These are phyloP conservation scores for Tetracladium marchalianum DNA, from an alignment of 495 filamentous ascomycete genomes.

Conservation along the genomic window DNA sequence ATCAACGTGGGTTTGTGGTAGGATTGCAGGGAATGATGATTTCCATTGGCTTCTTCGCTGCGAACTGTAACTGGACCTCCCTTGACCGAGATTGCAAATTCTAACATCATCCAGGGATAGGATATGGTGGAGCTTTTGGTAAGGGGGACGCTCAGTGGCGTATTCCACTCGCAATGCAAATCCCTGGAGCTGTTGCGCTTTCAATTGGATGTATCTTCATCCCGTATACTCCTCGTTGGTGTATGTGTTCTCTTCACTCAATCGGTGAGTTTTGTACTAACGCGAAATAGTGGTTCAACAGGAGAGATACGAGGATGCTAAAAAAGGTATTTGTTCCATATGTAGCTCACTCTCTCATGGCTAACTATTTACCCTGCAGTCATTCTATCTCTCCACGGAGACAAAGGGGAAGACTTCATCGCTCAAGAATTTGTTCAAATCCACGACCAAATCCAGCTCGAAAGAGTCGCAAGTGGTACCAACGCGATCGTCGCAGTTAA, in stretches of 20 bases:
- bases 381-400: constrained; percentile 7
- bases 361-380: not conserved
- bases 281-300: not conserved
- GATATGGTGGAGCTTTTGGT: constrained; percentile 15
- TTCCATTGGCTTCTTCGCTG: constrained; percentile 44
- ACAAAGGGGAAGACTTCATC: constrained; percentile 3
- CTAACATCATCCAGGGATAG: constrained; percentile 7
- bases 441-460: constrained; percentile 5
- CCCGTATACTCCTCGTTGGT: constrained; percentile 15
- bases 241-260: constrained; percentile 3
- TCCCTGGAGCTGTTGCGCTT: constrained; percentile 10
- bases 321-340: not conserved
- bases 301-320: constrained; percentile 2
- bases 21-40: constrained; percentile 23
- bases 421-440: constrained; percentile 6
- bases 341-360: too few relatives aligned
- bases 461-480: not conserved
- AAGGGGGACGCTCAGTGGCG: constrained; percentile 15
- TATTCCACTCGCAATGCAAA: constrained; percentile 17
- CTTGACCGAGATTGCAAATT: too few relatives aligned
- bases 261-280: not conserved
- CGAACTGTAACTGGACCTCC: constrained; percentile 15
- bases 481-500: not conserved
- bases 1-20: constrained; percentile 10
- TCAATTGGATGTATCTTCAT: constrained; percentile 5